These are phyloP conservation scores for Udeniomyces megalosporus DNA, from an alignment of 768 basidiomycete genomes.

Conservation along the genomic window DNA sequence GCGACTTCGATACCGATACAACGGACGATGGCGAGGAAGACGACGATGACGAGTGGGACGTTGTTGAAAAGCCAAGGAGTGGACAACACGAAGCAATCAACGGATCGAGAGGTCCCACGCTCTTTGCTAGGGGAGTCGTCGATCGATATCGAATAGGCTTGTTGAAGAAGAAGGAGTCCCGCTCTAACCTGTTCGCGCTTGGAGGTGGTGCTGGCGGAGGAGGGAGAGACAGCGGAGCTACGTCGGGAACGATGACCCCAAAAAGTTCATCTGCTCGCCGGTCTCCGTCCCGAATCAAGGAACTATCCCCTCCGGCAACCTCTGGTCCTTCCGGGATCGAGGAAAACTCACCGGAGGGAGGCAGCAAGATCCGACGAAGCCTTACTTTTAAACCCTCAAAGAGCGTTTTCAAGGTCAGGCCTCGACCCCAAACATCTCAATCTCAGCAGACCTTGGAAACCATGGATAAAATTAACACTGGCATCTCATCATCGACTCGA, in stretches of 20 bases:
- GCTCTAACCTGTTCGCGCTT: no score
- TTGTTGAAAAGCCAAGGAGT: conserved; percentile 53
- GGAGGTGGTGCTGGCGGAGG: no score
- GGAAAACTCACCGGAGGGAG: background rate
- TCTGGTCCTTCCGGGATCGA: background rate
- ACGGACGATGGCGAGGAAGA: conserved; percentile 44
- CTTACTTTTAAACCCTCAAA: conserved; percentile 10
- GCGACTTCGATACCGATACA: conserved; percentile 41
- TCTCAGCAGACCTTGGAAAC: no score
- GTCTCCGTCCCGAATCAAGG: background rate
- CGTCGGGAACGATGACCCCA: background rate
- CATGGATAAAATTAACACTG: background rate
- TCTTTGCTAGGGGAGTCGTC: conserved; percentile 81
- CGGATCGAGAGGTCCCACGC: conserved; percentile 57
- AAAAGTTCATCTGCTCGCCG: background rate
- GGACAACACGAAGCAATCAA: conserved; percentile 65
- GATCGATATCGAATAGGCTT: conserved; percentile 55
- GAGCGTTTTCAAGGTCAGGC: conserved; percentile 6
- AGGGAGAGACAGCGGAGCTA: background rate
- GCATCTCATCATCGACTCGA: background rate
- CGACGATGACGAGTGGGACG: conserved; percentile 64
- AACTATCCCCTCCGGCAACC: background rate
- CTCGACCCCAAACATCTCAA: background rate
- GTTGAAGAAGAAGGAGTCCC: conserved; percentile 6
- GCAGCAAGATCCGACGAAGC: conserved; percentile 7